Conservation (phyloP, 352 stramenopile genomes). For the Globisporangium cystogenes region DNA sequence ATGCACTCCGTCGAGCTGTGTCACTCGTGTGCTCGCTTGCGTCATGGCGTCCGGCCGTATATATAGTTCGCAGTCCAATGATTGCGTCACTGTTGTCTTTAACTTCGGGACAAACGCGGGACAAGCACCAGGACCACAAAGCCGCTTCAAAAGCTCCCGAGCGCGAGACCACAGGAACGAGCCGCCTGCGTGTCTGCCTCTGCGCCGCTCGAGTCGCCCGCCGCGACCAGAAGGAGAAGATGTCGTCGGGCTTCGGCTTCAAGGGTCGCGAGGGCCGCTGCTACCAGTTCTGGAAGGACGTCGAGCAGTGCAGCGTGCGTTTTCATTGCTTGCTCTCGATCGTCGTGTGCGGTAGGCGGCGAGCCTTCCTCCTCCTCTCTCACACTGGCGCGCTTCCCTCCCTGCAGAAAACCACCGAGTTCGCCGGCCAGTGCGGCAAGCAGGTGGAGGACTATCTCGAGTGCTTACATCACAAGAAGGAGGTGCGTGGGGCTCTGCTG, state of each 20-base stretch:
- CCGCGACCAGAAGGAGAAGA: constrained; percentile 39
- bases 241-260: constrained; percentile 94
- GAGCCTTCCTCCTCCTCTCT: constrained; percentile 22
- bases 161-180: constrained; percentile 7
- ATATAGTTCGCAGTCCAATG: too few relatives aligned
- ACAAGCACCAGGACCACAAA: background rate
- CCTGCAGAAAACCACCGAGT: constrained; percentile 78
- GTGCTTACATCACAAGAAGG: constrained; percentile 94
- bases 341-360: too few relatives aligned
- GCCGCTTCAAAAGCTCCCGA: background rate
- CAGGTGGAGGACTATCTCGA: constrained; percentile 94
- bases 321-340: background rate
- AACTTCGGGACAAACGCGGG: too few relatives aligned
- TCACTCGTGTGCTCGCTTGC: too few relatives aligned
- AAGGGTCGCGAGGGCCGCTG: constrained; percentile 90
- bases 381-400: background rate
- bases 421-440: constrained; percentile 74
- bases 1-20: too few relatives aligned
- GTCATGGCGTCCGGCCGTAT: too few relatives aligned
- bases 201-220: too few relatives aligned
- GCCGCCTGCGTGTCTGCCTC: too few relatives aligned
- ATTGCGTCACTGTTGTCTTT: too few relatives aligned
- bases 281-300: constrained; percentile 93
- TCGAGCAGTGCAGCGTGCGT: constrained; percentile 94
- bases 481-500: constrained; percentile 39